phyloP scores from a whole-genome alignment of 1,284 basidiomycete genomes.

The Cryptococcus amylolentus region DNA sequence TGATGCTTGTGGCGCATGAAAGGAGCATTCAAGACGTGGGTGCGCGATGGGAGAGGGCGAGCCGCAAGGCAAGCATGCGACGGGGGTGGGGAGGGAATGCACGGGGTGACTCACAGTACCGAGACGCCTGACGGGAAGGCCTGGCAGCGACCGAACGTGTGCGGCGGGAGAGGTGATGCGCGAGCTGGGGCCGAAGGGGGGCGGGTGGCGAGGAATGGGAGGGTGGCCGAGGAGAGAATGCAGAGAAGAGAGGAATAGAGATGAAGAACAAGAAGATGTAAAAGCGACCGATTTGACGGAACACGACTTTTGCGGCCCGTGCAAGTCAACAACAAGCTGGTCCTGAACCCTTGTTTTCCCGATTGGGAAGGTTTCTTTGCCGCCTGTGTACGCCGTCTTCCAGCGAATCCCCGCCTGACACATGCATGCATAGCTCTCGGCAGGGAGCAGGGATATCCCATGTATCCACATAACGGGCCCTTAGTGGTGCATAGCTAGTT shows the following conservation, averaged over 20 bases:
- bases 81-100: too few relatives aligned
- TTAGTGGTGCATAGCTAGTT: too few relatives aligned
- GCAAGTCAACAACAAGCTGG: not conserved
- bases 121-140: not conserved
- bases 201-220: conserved; percentile 31
- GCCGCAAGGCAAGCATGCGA: too few relatives aligned
- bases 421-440: too few relatives aligned
- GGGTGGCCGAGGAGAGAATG: conserved; percentile 2
- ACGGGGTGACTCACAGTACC: too few relatives aligned
- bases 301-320: not conserved
- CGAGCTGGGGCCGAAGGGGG: conserved; percentile 28
- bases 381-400: too few relatives aligned
- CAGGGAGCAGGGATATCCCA: too few relatives aligned
- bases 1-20: not conserved
- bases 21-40: not conserved
- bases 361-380: not conserved
- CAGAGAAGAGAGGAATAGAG: conserved; percentile 10
- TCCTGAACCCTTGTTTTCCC: not conserved
- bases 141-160: not conserved
- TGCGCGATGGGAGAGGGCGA: not conserved
- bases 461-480: too few relatives aligned
- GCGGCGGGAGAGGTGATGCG: conserved; percentile 53
- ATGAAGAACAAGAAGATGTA: conserved; percentile 20
- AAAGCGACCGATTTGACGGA: not conserved
- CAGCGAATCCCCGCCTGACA: too few relatives aligned